Conservation (phyloP, 75 land plant genomes). For the Selaginella moellendorffii region DNA sequence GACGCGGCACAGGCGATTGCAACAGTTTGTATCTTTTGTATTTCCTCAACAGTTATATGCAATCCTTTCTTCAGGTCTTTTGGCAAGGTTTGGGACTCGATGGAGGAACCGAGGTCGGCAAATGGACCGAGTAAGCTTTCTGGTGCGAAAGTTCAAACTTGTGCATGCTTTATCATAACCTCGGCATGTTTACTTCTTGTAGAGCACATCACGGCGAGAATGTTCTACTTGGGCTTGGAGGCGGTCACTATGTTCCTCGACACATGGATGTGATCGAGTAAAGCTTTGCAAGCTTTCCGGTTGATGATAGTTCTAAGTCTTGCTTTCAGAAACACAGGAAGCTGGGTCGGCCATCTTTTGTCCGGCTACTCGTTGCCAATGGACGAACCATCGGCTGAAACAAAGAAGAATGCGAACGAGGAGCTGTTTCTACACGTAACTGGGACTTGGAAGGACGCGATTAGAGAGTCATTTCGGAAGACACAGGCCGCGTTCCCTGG, state of each 20-base stretch:
- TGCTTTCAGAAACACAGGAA: slow-evolving; percentile 42
- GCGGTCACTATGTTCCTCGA: slow-evolving; percentile 84
- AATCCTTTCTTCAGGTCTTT: slow-evolving; percentile 29
- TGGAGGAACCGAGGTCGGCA: slow-evolving; percentile 40
- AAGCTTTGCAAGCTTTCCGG: slow-evolving; percentile 17
- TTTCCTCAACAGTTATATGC: neutral
- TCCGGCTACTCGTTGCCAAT: slow-evolving; percentile 84
- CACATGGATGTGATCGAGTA: slow-evolving; percentile 65
- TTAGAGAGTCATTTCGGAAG: slow-evolving; percentile 45
- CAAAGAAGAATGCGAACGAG: slow-evolving; percentile 10
- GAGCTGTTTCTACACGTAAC: slow-evolving; percentile 18
- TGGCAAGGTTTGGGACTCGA: slow-evolving; percentile 75
- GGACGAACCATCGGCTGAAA: slow-evolving; percentile 44
- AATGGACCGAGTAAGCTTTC: slow-evolving; percentile 42
- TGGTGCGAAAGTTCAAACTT: neutral
- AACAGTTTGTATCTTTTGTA: slow-evolving; percentile 16
- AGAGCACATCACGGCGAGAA: slow-evolving; percentile 21
- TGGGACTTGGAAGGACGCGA: slow-evolving; percentile 71
- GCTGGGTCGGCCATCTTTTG: slow-evolving; percentile 84
- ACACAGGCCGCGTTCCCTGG: slow-evolving; percentile 61
- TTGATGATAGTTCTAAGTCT: too few species aligned
- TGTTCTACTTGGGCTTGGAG: slow-evolving; percentile 69
- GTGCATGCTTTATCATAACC: too few species aligned
- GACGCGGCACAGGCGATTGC: slow-evolving; percentile 76
- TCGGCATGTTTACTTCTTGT: neutral